Base-by-base conservation (phyloP, 768 basidiomycete species). In the Agrocybe pediades region DNA sequence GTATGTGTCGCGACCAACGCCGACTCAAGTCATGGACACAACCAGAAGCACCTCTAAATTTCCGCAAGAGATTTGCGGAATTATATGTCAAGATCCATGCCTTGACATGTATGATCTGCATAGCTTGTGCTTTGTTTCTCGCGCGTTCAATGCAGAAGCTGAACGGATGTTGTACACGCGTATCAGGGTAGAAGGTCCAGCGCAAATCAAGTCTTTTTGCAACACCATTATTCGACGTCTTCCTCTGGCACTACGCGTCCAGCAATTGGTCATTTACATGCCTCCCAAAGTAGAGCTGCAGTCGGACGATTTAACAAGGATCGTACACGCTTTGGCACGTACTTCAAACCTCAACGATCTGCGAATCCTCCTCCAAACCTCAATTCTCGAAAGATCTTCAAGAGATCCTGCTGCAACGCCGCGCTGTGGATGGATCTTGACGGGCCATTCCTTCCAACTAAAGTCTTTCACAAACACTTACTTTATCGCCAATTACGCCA, bases 11-110 rank as follows among this genome's bases (percentile, higher is more conserved):
- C n/a, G n/a, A n/a, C n/a, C n/a, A n/a, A n/a, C n/a, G 13, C 27
- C 45, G 49, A 11, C 13, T 4, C 17, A 30, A 15, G 29, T 7
- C 33, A 36, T 36, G 33, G 33, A 4, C 11, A 36, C 11, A 36
- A 36, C 5, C 33, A 36, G 11, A 36, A 36, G 13, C 33, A 15
- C 33, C n/a, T 3, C 33, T 4, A 36, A 36, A 3, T 13, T 65
- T 27, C 65, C 65, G 2, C 60, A 56, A 6, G 66, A 68, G 46
- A 51, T 68, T n/a, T 63, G 63, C 44, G 59, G 57, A 42, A 54
- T 63, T 6, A 65, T 68, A 17, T 62, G 64, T 46, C 51, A 60
- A 46, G 55, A 61, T 13, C 47, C 54, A 3, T 16, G 27, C 11
- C 43, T 64, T n/a, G 30, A 40, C 5, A 42, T 46, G 41, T 19